A percentile compares a stretch with the other conserved stretches of the same genome.
phyloP scores from a whole-genome alignment of 2,329 filamentous ascomycete species.

The Clarireedia homoeocarpa region DNA sequence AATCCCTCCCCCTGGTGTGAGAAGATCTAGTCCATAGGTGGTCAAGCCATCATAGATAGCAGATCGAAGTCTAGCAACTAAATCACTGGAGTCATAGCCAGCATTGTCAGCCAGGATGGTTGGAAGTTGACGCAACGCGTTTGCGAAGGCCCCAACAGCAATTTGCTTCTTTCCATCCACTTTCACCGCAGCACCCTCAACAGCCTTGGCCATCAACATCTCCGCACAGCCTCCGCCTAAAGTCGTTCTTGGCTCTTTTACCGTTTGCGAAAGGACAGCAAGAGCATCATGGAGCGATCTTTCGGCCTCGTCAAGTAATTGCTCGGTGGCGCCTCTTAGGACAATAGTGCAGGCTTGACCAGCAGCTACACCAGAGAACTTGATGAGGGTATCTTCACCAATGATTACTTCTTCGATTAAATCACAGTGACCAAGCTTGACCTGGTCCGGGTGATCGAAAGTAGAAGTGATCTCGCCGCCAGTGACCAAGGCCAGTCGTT shows the following conservation, averaged over 20 bases:
- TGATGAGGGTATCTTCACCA: constrained; percentile 93
- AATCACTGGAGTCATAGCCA: constrained; percentile 88
- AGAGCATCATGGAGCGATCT: constrained; percentile 92
- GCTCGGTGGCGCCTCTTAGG: constrained; percentile 89
- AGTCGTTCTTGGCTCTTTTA: constrained; percentile 88
- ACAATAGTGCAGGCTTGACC: constrained; percentile 96
- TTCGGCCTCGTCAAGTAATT: constrained; percentile 94
- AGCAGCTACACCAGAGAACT: constrained; percentile 91
- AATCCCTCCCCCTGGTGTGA: constrained; percentile 84
- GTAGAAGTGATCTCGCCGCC: constrained; percentile 96
- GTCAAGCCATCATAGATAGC: constrained; percentile 92
- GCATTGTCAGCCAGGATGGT: constrained; percentile 98
- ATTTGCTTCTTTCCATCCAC: constrained; percentile 95
- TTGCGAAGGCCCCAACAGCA: constrained; percentile 83
- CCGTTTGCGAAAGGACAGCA: constrained; percentile 92
- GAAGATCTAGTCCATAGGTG: constrained; percentile 82
- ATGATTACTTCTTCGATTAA: constrained; percentile 97
- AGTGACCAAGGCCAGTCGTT: constrained; percentile 88
- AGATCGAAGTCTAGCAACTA: constrained; percentile 85
- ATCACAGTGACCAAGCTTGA: constrained; percentile 93
- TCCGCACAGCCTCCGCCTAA: constrained; percentile 93
- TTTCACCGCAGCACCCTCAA: constrained; percentile 86
- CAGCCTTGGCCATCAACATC: constrained; percentile 98
- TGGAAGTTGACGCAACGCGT: constrained; percentile 83
- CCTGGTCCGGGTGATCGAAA: constrained; percentile 94